phyloP scores from a whole-genome alignment of 1,284 basidiomycete species.

The Athelia sp. region DNA sequence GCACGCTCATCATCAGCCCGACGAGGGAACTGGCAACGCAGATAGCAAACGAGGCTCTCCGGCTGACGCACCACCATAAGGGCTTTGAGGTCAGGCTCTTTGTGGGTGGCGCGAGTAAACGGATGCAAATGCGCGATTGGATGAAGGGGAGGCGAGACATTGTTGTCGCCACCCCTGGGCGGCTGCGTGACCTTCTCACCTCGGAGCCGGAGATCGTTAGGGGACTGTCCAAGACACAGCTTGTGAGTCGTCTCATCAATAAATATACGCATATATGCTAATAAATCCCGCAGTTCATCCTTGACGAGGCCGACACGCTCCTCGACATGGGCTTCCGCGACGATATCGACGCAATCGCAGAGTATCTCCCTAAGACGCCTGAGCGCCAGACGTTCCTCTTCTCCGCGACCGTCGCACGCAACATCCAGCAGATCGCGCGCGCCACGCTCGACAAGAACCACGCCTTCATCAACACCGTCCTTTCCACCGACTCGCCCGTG shows the following conservation, averaged over 20 bases:
- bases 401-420: slow-evolving; percentile 78
- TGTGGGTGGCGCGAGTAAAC: slow-evolving; percentile 75
- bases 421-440: slow-evolving; percentile 60
- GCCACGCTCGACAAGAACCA: slow-evolving; percentile 50
- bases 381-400: slow-evolving; percentile 91
- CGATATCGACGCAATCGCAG: slow-evolving; percentile 77
- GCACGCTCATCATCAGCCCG: slow-evolving; percentile 86
- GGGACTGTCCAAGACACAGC: slow-evolving; percentile 51
- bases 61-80: slow-evolving; percentile 61
- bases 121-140: slow-evolving; percentile 67
- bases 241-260: slow-evolving; percentile 31
- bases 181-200: slow-evolving; percentile 77
- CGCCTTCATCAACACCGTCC: slow-evolving; percentile 60
- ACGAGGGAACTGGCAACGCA: slow-evolving; percentile 94
- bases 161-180: slow-evolving; percentile 91
- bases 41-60: slow-evolving; percentile 83
- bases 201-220: slow-evolving; percentile 54
- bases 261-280: slow-evolving; percentile 4
- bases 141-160: slow-evolving; percentile 70
- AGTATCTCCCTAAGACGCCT: slow-evolving; percentile 60
- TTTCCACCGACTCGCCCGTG: slow-evolving; percentile 50
- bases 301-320: slow-evolving; percentile 95
- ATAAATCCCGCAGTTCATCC: slow-evolving; percentile 57
- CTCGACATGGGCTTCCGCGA: slow-evolving; percentile 96
- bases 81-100: slow-evolving; percentile 74